Percentiles rank a stretch among this genome's conserved stretches.
Conservation (phyloP, 306 rosid species). For the Cucurbita maxima region DNA sequence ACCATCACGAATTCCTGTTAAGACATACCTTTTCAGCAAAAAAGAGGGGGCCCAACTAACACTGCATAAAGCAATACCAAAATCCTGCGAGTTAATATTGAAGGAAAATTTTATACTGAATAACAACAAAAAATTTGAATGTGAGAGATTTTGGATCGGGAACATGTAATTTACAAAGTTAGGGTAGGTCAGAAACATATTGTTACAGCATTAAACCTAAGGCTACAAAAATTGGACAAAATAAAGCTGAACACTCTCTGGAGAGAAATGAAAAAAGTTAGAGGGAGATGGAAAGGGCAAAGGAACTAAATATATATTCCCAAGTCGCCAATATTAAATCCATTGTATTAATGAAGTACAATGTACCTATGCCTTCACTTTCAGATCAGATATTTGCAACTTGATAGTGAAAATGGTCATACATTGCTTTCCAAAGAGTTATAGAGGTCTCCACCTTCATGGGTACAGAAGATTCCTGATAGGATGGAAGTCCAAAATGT, state of each 20-base stretch:
- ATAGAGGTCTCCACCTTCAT: not conserved
- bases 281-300: not conserved
- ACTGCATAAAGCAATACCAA: slow-evolving; percentile 37
- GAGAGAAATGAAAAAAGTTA: not conserved
- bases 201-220: not conserved
- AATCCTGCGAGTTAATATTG: slow-evolving; percentile 21
- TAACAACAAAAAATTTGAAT: not conserved
- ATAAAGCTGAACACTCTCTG: not conserved
- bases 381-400: not conserved
- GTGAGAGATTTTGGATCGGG: not conserved
- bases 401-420: not conserved
- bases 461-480: not conserved
- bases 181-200: slow-evolving; percentile 2
- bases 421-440: not conserved
- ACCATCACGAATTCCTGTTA: slow-evolving; percentile 95
- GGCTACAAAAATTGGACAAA: not conserved
- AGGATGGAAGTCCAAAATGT: not conserved
- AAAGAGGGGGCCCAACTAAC: slow-evolving; percentile 97
- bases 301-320: not conserved
- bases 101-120: not conserved
- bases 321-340: not conserved
- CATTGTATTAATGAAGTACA: not conserved
- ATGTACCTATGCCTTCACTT: not conserved
- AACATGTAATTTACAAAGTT: not conserved
- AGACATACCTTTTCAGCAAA: slow-evolving; percentile 88